Evolutionary conservation across 495 filamentous ascomycete genomes (phyloP).

Genomic region (Aspergillus cristatus): DNA sequence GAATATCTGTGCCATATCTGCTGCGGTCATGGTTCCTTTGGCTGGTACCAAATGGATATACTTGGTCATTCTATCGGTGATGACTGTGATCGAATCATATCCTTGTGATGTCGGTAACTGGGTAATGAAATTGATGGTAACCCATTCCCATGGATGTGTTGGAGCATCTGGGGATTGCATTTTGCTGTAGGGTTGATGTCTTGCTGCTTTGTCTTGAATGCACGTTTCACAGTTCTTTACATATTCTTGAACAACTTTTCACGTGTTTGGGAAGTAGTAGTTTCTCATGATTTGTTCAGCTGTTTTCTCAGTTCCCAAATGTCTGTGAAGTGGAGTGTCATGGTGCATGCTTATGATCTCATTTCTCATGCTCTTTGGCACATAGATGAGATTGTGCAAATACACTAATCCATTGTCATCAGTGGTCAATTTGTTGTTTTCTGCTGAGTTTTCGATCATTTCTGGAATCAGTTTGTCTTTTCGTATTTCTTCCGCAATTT

Average conservation of each 20-base stretch:
- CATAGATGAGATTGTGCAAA: slow-evolving; percentile 6
- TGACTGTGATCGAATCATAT: slow-evolving; percentile 5
- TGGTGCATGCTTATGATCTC: slow-evolving; percentile 6
- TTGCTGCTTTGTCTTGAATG: slow-evolving; percentile 1
- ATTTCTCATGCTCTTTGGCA: not conserved
- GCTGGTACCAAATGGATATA: slow-evolving; percentile 2
- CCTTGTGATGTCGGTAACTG: slow-evolving; percentile 2
- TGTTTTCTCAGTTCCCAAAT: slow-evolving; percentile 5
- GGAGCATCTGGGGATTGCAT: slow-evolving; percentile 6
- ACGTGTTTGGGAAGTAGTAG: slow-evolving; percentile 2
- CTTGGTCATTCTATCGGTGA: slow-evolving; percentile 1
- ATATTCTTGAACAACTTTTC: slow-evolving; percentile 4
- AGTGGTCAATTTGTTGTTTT: not conserved
- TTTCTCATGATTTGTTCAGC: slow-evolving; percentile 5
- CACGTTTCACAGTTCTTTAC: slow-evolving; percentile 5
- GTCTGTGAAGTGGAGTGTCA: not conserved
- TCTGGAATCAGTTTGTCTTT: not conserved
- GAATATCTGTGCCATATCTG: not conserved
- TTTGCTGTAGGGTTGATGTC: slow-evolving; percentile 4
- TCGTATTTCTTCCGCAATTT: not conserved
- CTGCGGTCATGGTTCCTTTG: slow-evolving; percentile 1
- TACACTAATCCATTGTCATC: slow-evolving; percentile 4
- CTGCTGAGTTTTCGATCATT: not conserved
- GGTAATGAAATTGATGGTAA: slow-evolving; percentile 16
- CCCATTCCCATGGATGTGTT: slow-evolving; percentile 5